These are phyloP conservation scores for Sclerotinia subarctica DNA, from an alignment of 2,329 filamentous ascomycete species.

Conservation along the genomic window DNA sequence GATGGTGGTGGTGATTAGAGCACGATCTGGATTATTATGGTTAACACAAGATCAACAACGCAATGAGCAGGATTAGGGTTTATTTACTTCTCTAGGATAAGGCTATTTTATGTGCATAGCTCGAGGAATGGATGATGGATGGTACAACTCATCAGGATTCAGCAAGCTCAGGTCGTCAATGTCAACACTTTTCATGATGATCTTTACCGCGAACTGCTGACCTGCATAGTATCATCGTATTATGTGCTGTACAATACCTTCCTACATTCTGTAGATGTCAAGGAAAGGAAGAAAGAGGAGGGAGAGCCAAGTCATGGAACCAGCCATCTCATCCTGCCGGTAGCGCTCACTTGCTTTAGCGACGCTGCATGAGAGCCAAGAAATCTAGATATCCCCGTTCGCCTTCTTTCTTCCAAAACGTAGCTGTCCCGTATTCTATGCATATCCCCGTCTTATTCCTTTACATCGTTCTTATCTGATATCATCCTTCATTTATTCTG, in stretches of 20 bases:
- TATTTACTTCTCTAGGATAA: not conserved
- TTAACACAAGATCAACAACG: conserved; percentile 5
- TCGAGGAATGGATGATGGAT: not conserved
- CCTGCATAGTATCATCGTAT: conserved; percentile 4
- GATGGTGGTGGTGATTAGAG: not conserved
- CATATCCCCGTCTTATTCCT: conserved; percentile 1
- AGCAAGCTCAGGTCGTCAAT: conserved; percentile 5
- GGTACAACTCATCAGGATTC: not conserved
- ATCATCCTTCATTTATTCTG: conserved; percentile 13
- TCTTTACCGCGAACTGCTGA: conserved; percentile 1
- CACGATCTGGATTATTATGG: conserved; percentile 9
- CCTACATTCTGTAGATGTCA: conserved; percentile 2
- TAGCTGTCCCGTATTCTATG: conserved; percentile 17
- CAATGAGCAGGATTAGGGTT: not conserved
- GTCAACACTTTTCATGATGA: conserved; percentile 5
- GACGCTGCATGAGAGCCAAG: conserved; percentile 4
- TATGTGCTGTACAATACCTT: not conserved
- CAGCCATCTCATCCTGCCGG: conserved; percentile 14
- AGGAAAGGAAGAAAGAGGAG: conserved; percentile 10
- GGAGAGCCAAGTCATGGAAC: conserved; percentile 9
- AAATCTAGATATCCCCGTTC: conserved; percentile 7
- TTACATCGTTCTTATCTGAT: not conserved
- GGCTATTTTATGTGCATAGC: not conserved
- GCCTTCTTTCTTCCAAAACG: not conserved
- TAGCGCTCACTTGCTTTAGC: conserved; percentile 8